Evolutionary conservation across 371 early-diverging fungal genomes (phyloP), one percentile per base, ranked within the genome.

Genomic region (Apophysomyces trapeziformis): DNA sequence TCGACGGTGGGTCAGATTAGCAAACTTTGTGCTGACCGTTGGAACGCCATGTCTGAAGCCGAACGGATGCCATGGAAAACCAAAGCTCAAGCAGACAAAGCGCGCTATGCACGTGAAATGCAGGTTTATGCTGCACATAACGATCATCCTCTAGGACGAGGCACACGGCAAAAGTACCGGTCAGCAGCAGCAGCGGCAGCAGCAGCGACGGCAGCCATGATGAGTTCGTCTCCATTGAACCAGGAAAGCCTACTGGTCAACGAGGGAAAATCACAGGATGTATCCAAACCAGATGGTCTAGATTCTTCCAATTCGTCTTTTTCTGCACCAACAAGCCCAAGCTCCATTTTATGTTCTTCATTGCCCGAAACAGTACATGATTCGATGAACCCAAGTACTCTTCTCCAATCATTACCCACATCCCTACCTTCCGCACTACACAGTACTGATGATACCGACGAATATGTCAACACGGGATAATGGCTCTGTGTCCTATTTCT

Each of bases 91-190:
- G 77, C 80, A 36, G 93, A 93, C 72, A 93, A 93, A 68, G 84
- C 79, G 8, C 82, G 93, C 5, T 93, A 93, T 72, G 91, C 91
- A 32, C 80, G 85, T 39, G 93, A 92, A 65, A 87, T 90, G 84
- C 84, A 86, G 60, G 76, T 83, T 16, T 90, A 90, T 68, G 84
- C 84, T 50, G 65, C 78, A 4, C 78, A 83, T 37, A 71, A 76
- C 43, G 75, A 79, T 60, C 78, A 79, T 57, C 67, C 70, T 41
- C 64, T 83, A 57, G 83, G 83, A 11, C 66, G 80, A 61, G 83
- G 83, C 16, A 83, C 83, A 14, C 66, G 80, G 45, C 78, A 78
- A 64, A 83, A 83, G 39, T 83, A 83, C 45, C 71, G 83, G 5
- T 57, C 66, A 7, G 66, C 68, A 47, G 63, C 73, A 6, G 69